Evolutionary conservation across 1,284 basidiomycete genomes (phyloP), one percentile per base, ranked within the genome.

Genomic region (Ceratobasidium sp.): DNA sequence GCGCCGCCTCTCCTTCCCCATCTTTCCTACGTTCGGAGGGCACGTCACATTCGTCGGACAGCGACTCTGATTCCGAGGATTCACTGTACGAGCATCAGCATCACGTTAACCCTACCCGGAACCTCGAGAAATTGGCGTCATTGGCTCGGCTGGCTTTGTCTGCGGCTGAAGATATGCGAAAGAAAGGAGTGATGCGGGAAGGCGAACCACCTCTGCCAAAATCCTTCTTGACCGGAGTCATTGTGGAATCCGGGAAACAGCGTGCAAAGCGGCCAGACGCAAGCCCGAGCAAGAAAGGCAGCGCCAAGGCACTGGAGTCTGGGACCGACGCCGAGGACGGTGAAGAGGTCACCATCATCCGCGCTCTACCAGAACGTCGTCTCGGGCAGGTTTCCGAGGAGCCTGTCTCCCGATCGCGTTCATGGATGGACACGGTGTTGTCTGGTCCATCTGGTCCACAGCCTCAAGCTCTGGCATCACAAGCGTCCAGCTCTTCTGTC

Each of bases 371-470:
- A 8, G 67, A 70, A 36, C 38, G 67, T 9, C 67, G 56, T 8
- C 46, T 70, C 21, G 67, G 67, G 25, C 56, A 70, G 21, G 44
- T 70, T 36, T 28, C 56, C 12, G 67, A 59, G 16, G 54, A 60
- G 30, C 56, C 56, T 30, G 21, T 49, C 8, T 23, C 44, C n/a
- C 67, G 67, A 36, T 70, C 67, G 14, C 67, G 56, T 28, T 70
- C 67, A 16, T 70, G 67, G 67, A 46, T 70, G 67, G 67, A 70
- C 58, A 70, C 67, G 21, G 56, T 70, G 23, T 38, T 70, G 44
- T 63, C 44, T 28, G 67, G 67, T n/a, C 67, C 67, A 2, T 16
- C 67, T 36, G 49, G 63, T 18, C 40, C 56, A 36, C 25, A 40
- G 12, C 25, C 53, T 25, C 56, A 48, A 58, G 16, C 23, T 25